These are phyloP conservation scores for Rhodamnia argentea DNA, from an alignment of 345 rosid genomes.

Conservation along the genomic window DNA sequence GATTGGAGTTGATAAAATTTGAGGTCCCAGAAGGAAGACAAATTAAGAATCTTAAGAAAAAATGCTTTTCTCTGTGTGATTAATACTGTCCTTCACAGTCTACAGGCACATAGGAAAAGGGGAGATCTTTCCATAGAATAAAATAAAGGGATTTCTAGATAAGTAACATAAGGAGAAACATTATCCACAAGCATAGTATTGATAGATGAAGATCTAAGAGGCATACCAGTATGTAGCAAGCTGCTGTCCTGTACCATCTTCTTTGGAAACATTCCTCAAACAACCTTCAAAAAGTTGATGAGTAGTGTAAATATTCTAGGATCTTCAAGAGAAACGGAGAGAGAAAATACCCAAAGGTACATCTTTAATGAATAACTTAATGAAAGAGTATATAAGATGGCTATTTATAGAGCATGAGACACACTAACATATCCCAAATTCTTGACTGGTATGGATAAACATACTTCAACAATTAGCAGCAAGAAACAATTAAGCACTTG, in stretches of 20 bases:
- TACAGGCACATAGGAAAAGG: not conserved
- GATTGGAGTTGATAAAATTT: not conserved
- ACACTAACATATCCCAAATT: not conserved
- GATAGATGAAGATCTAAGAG: not conserved
- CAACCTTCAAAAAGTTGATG: conserved; percentile 36
- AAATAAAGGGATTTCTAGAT: not conserved
- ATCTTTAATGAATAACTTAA: not conserved
- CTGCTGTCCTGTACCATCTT: conserved; percentile 98
- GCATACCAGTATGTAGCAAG: conserved; percentile 96
- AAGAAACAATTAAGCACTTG: not conserved
- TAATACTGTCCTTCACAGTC: not conserved
- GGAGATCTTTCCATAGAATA: not conserved
- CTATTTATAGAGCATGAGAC: not conserved
- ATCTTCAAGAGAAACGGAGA: not conserved
- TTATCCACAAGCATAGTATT: not conserved
- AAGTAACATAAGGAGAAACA: not conserved
- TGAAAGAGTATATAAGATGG: not conserved
- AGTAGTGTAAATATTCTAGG: not conserved
- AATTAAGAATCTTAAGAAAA: not conserved
- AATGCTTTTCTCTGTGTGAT: not conserved
- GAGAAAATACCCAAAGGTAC: not conserved
- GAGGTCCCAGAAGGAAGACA: not conserved
- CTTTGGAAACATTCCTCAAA: conserved; percentile 97
- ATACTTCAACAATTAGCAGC: not conserved
- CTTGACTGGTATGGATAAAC: not conserved